Evolutionary conservation across 495 filamentous ascomycete genomes (phyloP).

Genomic region (Viridothelium virens): DNA sequence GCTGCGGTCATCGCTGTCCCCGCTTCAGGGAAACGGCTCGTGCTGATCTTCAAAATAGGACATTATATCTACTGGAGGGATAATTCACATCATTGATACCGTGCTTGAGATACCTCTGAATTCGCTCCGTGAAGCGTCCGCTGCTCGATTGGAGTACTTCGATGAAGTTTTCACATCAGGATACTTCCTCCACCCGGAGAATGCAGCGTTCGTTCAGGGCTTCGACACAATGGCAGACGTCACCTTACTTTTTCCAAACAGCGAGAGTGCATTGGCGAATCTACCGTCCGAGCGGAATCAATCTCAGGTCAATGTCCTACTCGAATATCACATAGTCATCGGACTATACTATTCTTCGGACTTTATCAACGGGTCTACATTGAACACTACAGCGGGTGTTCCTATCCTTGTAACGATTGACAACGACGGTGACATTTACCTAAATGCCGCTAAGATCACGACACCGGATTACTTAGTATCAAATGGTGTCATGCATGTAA

Average conservation of each 20-base stretch:
- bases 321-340: not conserved
- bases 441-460: conserved; percentile 10
- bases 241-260: not conserved
- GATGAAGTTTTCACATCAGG: not conserved
- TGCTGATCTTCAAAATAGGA: not conserved
- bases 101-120: not conserved
- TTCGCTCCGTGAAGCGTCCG: not conserved
- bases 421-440: not conserved
- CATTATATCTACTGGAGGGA: not conserved
- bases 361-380: not conserved
- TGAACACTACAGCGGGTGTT: not conserved
- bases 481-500: conserved; percentile 11
- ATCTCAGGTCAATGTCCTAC: not conserved
- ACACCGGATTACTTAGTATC: not conserved
- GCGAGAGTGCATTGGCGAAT: not conserved
- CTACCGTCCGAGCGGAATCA: not conserved
- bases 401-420: not conserved
- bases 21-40: not conserved
- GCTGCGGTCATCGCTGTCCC: not conserved
- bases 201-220: not conserved
- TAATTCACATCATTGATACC: not conserved
- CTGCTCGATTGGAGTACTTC: not conserved
- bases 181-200: not conserved
- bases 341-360: not conserved
- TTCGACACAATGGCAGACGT: not conserved